Conservation (phyloP, 352 stramenopile genomes). For the Pythium phragmiticola region DNA sequence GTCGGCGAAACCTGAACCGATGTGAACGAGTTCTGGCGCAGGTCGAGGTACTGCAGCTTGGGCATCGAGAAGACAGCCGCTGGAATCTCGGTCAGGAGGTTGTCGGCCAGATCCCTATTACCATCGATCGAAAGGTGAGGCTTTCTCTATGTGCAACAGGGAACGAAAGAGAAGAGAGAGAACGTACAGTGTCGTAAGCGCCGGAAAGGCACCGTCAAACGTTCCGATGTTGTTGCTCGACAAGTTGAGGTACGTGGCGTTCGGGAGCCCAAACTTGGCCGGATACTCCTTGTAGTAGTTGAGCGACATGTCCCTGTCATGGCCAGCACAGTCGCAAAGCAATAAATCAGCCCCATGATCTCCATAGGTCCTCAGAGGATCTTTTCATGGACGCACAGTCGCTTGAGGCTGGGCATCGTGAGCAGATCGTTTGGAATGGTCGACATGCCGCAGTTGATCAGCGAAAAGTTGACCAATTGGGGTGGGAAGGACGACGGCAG, state of each 20-base stretch:
- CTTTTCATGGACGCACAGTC: conserved; percentile 43
- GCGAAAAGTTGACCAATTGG: conserved; percentile 46
- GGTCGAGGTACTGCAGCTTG: conserved; percentile 39
- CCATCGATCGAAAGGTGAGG: not conserved
- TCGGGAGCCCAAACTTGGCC: conserved; percentile 45
- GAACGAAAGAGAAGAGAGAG: not conserved
- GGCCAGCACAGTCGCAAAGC: not conserved
- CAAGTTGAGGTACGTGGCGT: conserved; percentile 48
- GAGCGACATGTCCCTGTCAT: conserved; percentile 43
- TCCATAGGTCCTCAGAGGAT: not conserved
- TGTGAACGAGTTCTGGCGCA: conserved; percentile 59
- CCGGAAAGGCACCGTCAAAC: conserved; percentile 49
- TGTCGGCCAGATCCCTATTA: conserved; percentile 48
- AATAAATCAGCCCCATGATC: not conserved
- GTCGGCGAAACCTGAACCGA: conserved; percentile 32
- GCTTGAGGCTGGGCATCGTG: conserved; percentile 45
- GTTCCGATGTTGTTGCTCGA: conserved; percentile 50
- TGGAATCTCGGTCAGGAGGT: conserved; percentile 53
- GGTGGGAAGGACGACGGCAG: conserved; percentile 50
- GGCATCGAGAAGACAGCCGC: conserved; percentile 46
- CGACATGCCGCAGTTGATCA: conserved; percentile 57
- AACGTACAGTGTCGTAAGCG: conserved; percentile 51
- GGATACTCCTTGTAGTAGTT: conserved; percentile 55
- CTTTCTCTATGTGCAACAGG: not conserved
- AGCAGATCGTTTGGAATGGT: conserved; percentile 52